These are phyloP conservation scores for Stephania yunnanensis DNA, from an alignment of 164 flowering plant genomes.

Conservation along the genomic window DNA sequence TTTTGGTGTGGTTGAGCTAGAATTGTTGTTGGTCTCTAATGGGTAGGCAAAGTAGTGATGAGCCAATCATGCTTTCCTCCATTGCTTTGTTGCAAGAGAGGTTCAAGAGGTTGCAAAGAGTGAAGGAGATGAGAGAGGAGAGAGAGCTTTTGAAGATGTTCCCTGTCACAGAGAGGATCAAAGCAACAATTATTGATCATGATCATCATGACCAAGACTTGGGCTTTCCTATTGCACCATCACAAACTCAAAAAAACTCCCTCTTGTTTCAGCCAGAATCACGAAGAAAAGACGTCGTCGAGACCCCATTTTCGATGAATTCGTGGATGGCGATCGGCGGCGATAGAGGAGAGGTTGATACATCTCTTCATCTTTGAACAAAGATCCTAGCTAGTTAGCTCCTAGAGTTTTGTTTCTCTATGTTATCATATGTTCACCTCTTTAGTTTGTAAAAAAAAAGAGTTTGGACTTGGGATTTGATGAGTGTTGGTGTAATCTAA, in stretches of 20 bases:
- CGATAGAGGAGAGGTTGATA: not conserved
- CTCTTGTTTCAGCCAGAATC: slow-evolving; percentile 4
- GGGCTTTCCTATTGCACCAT: slow-evolving; percentile 15
- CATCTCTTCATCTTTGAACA: not conserved
- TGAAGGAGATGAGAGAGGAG: slow-evolving; percentile 49
- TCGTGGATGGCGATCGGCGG: not conserved
- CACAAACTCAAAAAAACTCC: slow-evolving; percentile 7
- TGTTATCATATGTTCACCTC: not conserved
- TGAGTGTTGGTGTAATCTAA: not conserved
- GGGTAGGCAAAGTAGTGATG: slow-evolving; percentile 25
- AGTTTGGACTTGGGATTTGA: not conserved
- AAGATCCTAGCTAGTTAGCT: not conserved
- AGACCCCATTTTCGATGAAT: slow-evolving; percentile 5
- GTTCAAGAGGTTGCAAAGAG: slow-evolving; percentile 31
- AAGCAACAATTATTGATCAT: slow-evolving; percentile 11
- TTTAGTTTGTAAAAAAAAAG: not conserved
- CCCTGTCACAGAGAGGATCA: slow-evolving; percentile 23
- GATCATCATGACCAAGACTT: slow-evolving; percentile 22
- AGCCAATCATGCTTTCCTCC: slow-evolving; percentile 23
- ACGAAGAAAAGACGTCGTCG: slow-evolving; percentile 4
- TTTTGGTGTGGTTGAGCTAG: not conserved
- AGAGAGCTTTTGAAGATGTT: slow-evolving; percentile 33
- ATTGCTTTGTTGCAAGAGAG: slow-evolving; percentile 41
- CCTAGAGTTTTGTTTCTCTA: not conserved
- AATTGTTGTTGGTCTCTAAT: slow-evolving; percentile 5